Evolutionary conservation across 2,329 filamentous ascomycete genomes (phyloP), one percentile per base, ranked within the genome.

Genomic region (Alternaria dauci): DNA sequence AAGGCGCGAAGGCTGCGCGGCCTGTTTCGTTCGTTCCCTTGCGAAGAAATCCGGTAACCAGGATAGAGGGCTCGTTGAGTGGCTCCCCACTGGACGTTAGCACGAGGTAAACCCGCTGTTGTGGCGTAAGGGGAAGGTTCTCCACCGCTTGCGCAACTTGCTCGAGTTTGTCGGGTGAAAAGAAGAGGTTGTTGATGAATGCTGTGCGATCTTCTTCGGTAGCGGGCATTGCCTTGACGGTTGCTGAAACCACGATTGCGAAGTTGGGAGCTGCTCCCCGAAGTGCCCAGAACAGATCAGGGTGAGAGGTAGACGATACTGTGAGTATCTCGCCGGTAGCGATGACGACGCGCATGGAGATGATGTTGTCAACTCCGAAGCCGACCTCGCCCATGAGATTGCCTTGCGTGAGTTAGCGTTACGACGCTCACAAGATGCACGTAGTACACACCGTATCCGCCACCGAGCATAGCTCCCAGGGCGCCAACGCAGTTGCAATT

Each of bases 361-460:
- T 61, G 36, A 86, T 73, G 61, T 82, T 83, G 70, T 87, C 85
- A 46, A 85, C 82, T 1, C 80, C 80, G 14, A 89, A 80, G 0
- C 88, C 88, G 50, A 85, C 76, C 26, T 79, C 75, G 1, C 85
- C 83, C 48, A 82, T 83, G 28, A 89, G 75, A 74, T 84, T 82
- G 5, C 87, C 67, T 69, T 52, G 4, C 25, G 8, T 47, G 9
- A 26, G 34, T 20, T 63, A 23, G 39, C 16, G 39, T 18, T 41
- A 23, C 18, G 18, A 23, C 18, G 8, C 38, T 41, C 11, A 5
- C 39, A 41, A 23, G 39, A 23, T 41, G 11, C 39, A 41, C 7
- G 8, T n/a, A 18, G 8, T 41, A 57, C 62, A 28, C 57, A 69
- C 67, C 86, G 65, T 85, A 86, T 2, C 86, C 87, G 38, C 86